phyloP scores from a whole-genome alignment of 495 filamentous ascomycete genomes.

The Hypoxylon trugodes region DNA sequence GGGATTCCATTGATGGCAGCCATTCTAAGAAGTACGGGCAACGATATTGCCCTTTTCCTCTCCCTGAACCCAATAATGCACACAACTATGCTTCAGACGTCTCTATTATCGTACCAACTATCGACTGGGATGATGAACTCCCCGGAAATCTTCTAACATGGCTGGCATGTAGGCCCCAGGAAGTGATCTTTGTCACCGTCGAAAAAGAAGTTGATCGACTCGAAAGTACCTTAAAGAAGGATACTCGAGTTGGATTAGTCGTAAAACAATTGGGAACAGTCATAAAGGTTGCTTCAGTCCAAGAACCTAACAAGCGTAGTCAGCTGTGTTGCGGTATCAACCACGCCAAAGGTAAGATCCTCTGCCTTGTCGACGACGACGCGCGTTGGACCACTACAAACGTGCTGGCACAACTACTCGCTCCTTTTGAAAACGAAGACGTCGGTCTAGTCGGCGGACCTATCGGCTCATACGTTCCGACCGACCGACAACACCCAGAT shows the following conservation, averaged over 20 bases:
- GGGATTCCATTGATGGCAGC: conserved; percentile 24
- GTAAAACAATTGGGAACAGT: not conserved
- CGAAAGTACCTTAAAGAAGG: not conserved
- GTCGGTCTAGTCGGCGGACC: conserved; percentile 31
- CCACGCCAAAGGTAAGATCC: conserved; percentile 14
- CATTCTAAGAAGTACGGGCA: not conserved
- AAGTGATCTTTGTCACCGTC: conserved; percentile 32
- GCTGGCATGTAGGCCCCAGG: conserved; percentile 4
- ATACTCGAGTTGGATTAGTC: not conserved
- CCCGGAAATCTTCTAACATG: conserved; percentile 12
- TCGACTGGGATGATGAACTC: conserved; percentile 26
- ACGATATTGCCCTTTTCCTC: conserved; percentile 18
- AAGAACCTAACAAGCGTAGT: conserved; percentile 23
- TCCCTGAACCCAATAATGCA: not conserved
- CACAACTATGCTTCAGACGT: not conserved
- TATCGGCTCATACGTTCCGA: conserved; percentile 27
- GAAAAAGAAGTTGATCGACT: not conserved
- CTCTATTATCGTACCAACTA: conserved; percentile 22
- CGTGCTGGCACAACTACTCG: conserved; percentile 21
- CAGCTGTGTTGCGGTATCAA: conserved; percentile 30
- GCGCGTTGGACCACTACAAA: conserved; percentile 13
- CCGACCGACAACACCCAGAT: conserved; percentile 10
- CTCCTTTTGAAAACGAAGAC: conserved; percentile 29
- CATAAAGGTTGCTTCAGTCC: conserved; percentile 9
- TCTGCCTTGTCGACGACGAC: conserved; percentile 35